Evolutionary conservation across 371 early-diverging fungal genomes (phyloP).

Genomic region (Mucor lusitanicus): DNA sequence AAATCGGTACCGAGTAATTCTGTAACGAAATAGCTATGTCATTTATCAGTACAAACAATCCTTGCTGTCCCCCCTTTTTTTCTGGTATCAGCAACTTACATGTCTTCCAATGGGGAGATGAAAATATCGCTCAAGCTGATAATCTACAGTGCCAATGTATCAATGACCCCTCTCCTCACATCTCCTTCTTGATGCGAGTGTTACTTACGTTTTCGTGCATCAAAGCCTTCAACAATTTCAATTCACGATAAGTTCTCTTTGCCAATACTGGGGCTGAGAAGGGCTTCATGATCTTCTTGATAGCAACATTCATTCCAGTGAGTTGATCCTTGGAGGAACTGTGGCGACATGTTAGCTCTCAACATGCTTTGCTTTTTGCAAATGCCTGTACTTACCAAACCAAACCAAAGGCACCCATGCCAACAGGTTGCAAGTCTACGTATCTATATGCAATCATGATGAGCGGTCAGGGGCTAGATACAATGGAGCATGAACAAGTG

Average conservation of each 20-base stretch:
- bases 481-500: not conserved
- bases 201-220: constrained; percentile 76
- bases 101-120: constrained; percentile 89
- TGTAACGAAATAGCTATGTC: constrained; percentile 86
- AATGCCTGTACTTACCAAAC: constrained; percentile 72
- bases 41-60: not conserved
- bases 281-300: constrained; percentile 95
- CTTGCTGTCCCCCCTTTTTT: not conserved
- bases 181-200: not conserved
- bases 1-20: constrained; percentile 93
- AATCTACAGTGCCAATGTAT: constrained; percentile 50
- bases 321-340: constrained; percentile 90
- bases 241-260: constrained; percentile 93
- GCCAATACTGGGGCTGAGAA: constrained; percentile 89
- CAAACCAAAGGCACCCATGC: constrained; percentile 96
- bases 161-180: not conserved
- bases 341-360: not conserved
- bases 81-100: constrained; percentile 51
- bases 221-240: constrained; percentile 87
- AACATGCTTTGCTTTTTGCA: too few species aligned
- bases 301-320: constrained; percentile 81
- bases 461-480: not conserved
- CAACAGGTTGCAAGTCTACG: constrained; percentile 90
- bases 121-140: constrained; percentile 88
- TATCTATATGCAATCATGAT: constrained; percentile 57